Evolutionary conservation across 768 basidiomycete genomes (phyloP), one percentile per base, ranked within the genome.

Genomic region (Boletales sp.): DNA sequence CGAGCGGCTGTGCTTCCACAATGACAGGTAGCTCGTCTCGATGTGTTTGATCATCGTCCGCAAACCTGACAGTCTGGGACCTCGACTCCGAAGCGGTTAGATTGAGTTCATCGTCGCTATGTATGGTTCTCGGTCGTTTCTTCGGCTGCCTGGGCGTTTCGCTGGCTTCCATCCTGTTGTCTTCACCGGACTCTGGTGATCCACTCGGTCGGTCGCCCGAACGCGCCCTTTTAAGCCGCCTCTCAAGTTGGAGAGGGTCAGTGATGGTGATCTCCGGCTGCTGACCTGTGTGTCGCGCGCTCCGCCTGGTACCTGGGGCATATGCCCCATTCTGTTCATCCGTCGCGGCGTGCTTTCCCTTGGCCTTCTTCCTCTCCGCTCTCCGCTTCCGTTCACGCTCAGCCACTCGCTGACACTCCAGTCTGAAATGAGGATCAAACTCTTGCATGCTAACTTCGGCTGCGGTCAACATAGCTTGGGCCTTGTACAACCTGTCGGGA

Each of bases 351-450:
- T n/a, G 44, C 42, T 38, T 65, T 17, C 17, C 76, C 58, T 70
- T 79, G 36, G 67, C 71, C 57, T 68, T 72, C 48, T 59, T 71
- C 52, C 53, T 56, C 53, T 81, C 84, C 9, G 80, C 79, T 51
- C 81, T 67, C 57, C 88, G 74, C 69, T 83, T 80, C 51, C 82
- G 71, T 63, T 94, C 89, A 45, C 85, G 74, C 35, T 69, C 76
- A 13, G 90, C 87, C 89, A 94, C 94, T 55, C 89, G 77, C 64
- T 88, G 85, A 65, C 94, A 97, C 65, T 97, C 95, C 28, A 83
- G 50, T 44, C 75, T 73, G 65, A 96, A 87, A 46, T 80, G 76
- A 1, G 79, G 76, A 61, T 95, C 94, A 58, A 94, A 91, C 61
- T 90, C 88, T 58, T 88, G 82, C 48, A 92, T 81, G 72, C 89